Percentiles rank a stretch among this genome's conserved stretches.
phyloP scores from a whole-genome alignment of 2,329 filamentous ascomycete species.

The Rutstroemia sp. region DNA sequence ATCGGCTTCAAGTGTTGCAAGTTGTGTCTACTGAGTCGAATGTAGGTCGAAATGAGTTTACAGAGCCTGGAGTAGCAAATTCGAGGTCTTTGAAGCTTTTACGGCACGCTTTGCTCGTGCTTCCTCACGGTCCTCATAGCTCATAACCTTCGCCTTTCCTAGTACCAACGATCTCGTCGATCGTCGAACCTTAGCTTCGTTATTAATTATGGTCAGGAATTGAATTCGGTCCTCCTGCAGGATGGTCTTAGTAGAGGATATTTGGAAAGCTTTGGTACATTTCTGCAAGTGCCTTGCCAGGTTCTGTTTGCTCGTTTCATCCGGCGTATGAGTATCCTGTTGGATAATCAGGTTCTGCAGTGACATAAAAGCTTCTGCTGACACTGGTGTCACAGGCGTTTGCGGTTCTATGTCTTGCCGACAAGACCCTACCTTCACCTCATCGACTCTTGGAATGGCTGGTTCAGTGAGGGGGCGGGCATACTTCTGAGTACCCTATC shows the following conservation, averaged over 20 bases:
- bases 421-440: too few relatives aligned
- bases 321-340: constrained; percentile 18
- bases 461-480: too few relatives aligned
- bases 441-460: too few relatives aligned
- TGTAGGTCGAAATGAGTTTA: too few relatives aligned
- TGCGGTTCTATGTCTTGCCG: too few relatives aligned
- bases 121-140: constrained; percentile 29
- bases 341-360: constrained; percentile 20
- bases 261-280: constrained; percentile 22
- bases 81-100: too few relatives aligned
- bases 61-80: too few relatives aligned
- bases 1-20: too few relatives aligned
- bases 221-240: constrained; percentile 25
- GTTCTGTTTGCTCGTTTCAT: constrained; percentile 19
- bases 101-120: not conserved
- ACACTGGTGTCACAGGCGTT: too few relatives aligned
- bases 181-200: constrained; percentile 17
- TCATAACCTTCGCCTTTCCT: constrained; percentile 18
- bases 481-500: too few relatives aligned
- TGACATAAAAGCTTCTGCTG: too few relatives aligned
- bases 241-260: constrained; percentile 18
- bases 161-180: constrained; percentile 13
- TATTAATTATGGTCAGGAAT: constrained; percentile 22
- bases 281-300: constrained; percentile 22
- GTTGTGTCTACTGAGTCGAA: too few relatives aligned